Evolutionary conservation across 1,284 basidiomycete genomes (phyloP), one percentile per base, ranked within the genome.

Genomic region (Trichosporon asahii): DNA sequence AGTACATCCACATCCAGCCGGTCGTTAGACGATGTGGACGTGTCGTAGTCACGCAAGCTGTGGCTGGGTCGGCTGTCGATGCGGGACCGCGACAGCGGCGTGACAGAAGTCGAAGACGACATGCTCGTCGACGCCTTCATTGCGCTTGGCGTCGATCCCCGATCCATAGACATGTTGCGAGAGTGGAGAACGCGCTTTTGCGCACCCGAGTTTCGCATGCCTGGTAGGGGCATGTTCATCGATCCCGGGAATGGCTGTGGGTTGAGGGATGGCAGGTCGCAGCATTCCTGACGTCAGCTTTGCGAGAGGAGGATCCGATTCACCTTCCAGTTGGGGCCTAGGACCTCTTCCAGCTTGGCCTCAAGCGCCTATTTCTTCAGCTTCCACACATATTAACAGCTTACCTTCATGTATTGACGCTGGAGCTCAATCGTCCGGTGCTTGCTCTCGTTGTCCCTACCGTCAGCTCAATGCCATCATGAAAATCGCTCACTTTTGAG

Each of bases 371-470:
- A 49, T 11, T 21, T 9, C 4, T 53, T 63, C 27, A 61, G 67
- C 37, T 9, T 3, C 9, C 31, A 31, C 3, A 2, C 6, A 4
- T n/a, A n/a, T n/a, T n/a, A n/a, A n/a, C n/a, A n/a, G n/a, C n/a
- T n/a, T 9, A 79, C 80, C 65, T 76, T 78, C 65, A 76, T 69
- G 60, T 81, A 81, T 3, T 67, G 68, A 46, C 74, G 76, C 64
- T 76, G 68, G n/a, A 66, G 64, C 66, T 81, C 80, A n/a, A 75
- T 75, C 8, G 70, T 72, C 7, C 68, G 68, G 66, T 79, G 76
- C 53, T 81, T 80, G 21, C 72, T 66, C 68, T 79, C 76, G 49
- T 81, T 80, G 68, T 78, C 79, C 31, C 80, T 81, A 40, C 3
- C 3, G 21, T 60, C 31, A 67, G 64, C 35, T 69, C n/a, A n/a